phyloP scores from a whole-genome alignment of 108 stramenopile genomes.

The Schizochytrium sp. region DNA sequence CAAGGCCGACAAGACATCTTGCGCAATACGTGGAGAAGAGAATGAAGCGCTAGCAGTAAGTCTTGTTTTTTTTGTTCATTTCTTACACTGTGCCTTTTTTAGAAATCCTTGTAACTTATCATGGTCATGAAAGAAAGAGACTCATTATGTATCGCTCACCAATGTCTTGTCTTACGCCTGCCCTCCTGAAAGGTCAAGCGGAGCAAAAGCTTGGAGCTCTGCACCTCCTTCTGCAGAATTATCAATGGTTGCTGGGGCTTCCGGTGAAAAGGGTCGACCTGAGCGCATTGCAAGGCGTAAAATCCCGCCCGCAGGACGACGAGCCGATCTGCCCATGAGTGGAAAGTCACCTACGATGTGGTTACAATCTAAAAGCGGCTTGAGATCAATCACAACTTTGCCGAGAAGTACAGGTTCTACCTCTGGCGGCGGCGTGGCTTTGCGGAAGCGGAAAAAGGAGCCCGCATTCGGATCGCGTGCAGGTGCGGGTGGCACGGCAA shows the following conservation, averaged over 20 bases:
- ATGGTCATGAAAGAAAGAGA: too few species aligned
- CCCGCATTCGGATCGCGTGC: background rate
- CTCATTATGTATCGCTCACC: background rate
- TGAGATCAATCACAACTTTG: background rate
- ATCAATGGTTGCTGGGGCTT: background rate
- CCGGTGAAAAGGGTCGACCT: background rate
- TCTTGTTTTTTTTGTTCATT: too few species aligned
- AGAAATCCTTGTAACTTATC: too few species aligned
- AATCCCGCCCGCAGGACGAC: background rate
- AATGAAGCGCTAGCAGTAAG: too few species aligned
- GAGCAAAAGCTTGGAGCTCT: background rate
- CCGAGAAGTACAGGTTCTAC: background rate
- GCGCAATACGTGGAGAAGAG: too few species aligned
- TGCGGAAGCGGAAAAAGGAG: background rate
- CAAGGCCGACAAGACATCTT: too few species aligned
- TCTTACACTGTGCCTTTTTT: too few species aligned
- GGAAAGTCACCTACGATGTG: background rate
- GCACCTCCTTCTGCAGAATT: background rate
- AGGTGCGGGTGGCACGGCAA: background rate
- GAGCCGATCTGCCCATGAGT: background rate
- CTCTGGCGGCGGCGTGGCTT: background rate
- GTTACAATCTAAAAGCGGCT: background rate
- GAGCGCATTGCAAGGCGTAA: background rate
- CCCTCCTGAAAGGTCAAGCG: background rate
- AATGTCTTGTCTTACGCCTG: background rate